phyloP scores from a whole-genome alignment of 768 basidiomycete species.

The Phanerodontia chrysosporium region DNA sequence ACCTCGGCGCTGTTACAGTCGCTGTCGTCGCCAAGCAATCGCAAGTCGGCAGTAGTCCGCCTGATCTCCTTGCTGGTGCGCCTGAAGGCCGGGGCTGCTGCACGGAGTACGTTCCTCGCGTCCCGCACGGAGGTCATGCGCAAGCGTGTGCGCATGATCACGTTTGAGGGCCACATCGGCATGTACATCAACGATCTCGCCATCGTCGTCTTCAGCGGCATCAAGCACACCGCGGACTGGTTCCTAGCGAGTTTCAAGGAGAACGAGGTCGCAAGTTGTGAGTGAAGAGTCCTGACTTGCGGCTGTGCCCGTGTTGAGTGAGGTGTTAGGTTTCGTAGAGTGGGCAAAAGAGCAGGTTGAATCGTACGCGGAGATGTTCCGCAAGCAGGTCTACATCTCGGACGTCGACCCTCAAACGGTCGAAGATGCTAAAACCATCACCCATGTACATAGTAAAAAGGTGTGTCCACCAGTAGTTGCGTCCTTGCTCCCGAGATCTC shows the following conservation, averaged over 20 bases:
- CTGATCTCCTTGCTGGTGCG: slow-evolving; percentile 72
- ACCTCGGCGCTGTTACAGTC: slow-evolving; percentile 67
- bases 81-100: slow-evolving; percentile 72
- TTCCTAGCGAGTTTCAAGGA: slow-evolving; percentile 94
- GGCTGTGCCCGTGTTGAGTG: slow-evolving; percentile 1
- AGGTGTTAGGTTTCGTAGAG: slow-evolving; percentile 73
- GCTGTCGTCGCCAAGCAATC: slow-evolving; percentile 70
- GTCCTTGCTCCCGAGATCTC: background rate
- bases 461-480: slow-evolving; percentile 40
- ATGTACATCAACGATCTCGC: slow-evolving; percentile 86
- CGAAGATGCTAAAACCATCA: slow-evolving; percentile 75
- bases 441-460: slow-evolving; percentile 78
- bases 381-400: slow-evolving; percentile 86
- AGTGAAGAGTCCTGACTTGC: too few species aligned
- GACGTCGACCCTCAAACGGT: slow-evolving; percentile 69
- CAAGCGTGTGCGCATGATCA: slow-evolving; percentile 78
- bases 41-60: slow-evolving; percentile 68
- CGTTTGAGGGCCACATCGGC: slow-evolving; percentile 83
- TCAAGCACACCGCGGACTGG: slow-evolving; percentile 98
- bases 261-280: slow-evolving; percentile 89
- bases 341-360: slow-evolving; percentile 91
- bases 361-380: slow-evolving; percentile 77
- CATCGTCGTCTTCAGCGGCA: slow-evolving; percentile 86
- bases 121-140: slow-evolving; percentile 74
- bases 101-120: slow-evolving; percentile 76